Percentiles rank a stretch among this genome's conserved stretches.
Conservation (phyloP, 1,284 basidiomycete genomes). For the Ceratobasidium sp. region DNA sequence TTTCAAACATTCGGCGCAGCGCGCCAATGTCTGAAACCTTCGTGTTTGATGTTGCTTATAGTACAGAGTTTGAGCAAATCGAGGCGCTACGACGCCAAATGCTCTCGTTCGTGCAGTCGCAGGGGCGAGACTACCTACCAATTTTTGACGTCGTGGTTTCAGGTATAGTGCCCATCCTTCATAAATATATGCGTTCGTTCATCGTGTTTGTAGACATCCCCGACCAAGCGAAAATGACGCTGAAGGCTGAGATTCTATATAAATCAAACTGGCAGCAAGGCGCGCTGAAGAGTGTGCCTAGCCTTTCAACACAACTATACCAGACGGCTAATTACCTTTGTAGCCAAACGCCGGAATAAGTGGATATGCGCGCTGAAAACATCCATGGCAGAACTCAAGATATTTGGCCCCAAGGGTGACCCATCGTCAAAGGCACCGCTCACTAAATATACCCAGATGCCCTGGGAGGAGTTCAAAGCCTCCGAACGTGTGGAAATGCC, state of each 20-base stretch:
- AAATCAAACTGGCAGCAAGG: slow-evolving; percentile 91
- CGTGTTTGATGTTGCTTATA: slow-evolving; percentile 84
- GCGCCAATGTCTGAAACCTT: slow-evolving; percentile 79
- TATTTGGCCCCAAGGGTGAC: slow-evolving; percentile 81
- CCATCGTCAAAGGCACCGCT: slow-evolving; percentile 66
- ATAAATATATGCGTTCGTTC: background rate
- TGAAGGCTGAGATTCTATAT: slow-evolving; percentile 88
- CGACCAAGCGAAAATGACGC: slow-evolving; percentile 80
- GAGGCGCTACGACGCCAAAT: slow-evolving; percentile 82
- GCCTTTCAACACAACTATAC: slow-evolving; percentile 20
- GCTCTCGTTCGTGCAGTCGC: slow-evolving; percentile 78
- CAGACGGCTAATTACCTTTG: slow-evolving; percentile 22
- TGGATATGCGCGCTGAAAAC: slow-evolving; percentile 90
- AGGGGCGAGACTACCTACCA: slow-evolving; percentile 78
- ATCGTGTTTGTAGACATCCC: slow-evolving; percentile 70
- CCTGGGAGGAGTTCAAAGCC: slow-evolving; percentile 70
- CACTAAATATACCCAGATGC: slow-evolving; percentile 73
- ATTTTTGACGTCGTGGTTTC: slow-evolving; percentile 75
- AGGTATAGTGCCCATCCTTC: slow-evolving; percentile 57
- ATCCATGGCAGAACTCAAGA: slow-evolving; percentile 72
- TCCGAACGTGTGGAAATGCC: slow-evolving; percentile 55
- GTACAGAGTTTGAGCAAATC: slow-evolving; percentile 84
- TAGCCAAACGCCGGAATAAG: slow-evolving; percentile 84
- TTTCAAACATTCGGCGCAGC: slow-evolving; percentile 77
- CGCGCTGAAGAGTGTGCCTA: slow-evolving; percentile 69